These are phyloP conservation scores for Dimargaris xerosporica DNA, from an alignment of 192 early-diverging fungal species.

Conservation along the genomic window DNA sequence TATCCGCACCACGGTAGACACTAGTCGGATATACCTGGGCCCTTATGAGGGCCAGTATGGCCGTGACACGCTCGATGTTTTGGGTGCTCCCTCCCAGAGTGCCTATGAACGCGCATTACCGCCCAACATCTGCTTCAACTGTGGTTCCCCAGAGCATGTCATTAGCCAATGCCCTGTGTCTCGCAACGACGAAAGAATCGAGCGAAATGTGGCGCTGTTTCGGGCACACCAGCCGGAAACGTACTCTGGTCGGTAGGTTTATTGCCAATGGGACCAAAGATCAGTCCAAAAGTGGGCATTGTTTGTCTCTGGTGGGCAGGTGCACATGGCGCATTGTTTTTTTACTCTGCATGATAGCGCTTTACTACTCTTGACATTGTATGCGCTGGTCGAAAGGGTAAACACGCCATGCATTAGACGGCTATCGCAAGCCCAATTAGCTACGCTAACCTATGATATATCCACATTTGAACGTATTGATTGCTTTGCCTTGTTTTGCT, in stretches of 20 bases:
- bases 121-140: constrained; percentile 3
- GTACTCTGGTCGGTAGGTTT: background rate
- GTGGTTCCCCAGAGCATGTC: background rate
- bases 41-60: background rate
- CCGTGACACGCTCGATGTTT: background rate
- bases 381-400: too few relatives aligned
- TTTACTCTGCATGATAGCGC: too few relatives aligned
- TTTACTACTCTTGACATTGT: too few relatives aligned
- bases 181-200: background rate
- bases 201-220: background rate
- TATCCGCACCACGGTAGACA: background rate
- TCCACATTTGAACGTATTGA: too few relatives aligned
- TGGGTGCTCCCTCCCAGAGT: background rate
- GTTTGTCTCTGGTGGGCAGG: too few relatives aligned
- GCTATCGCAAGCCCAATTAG: too few relatives aligned
- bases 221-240: background rate
- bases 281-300: background rate
- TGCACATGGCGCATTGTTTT: too few relatives aligned
- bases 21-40: background rate
- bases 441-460: too few relatives aligned
- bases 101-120: background rate
- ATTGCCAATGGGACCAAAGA: background rate
- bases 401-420: too few relatives aligned
- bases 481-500: too few relatives aligned
- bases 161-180: background rate